Evolutionary conservation across 2,329 filamentous ascomycete genomes (phyloP), one percentile per base, ranked within the genome.

Genomic region (Fusarium proliferatum): DNA sequence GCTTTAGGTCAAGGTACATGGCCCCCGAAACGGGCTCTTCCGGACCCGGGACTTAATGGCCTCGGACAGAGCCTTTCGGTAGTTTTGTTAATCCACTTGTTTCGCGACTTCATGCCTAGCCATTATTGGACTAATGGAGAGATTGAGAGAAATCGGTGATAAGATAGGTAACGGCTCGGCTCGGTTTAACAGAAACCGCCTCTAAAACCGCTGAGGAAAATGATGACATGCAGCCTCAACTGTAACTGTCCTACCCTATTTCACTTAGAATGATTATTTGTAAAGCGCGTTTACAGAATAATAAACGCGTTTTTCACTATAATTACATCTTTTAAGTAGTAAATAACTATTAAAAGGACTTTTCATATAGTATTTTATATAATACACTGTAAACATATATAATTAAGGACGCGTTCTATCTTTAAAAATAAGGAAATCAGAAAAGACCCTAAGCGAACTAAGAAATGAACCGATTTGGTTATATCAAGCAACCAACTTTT

Each of bases 381-480:
- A 38, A 28, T n/a, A 28, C 19, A 17, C 12, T 9, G 2, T 6
- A 21, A 16, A 8, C 2, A 9, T 39, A 7, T 53, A 0, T 16
- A 39, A 39, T 28, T 39, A 2, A 28, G 5, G 15, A 53, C 34
- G 34, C 23, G 51, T 39, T 53, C 51, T 53, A 39, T 39, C 3
- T n/a, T 11, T 16, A 3, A n/a, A n/a, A 16, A 16, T 2, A 9
- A 21, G 23, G 5, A 17, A 51, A 36, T 6, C 36, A 6, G 4
- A 17, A 15, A 26, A 36, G 7, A 12, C 5, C 3, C 8, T 0
- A 13, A 15, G 4, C 6, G 2, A 15, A 26, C 17, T 3, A 8
- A 10, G 4, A 19, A 0, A 15, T 9, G 1, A 0, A 26, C 0
- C 2, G 6, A 12, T 38, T 3, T 4, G 1, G 6, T 1, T 0